Evolutionary conservation across 2,329 filamentous ascomycete genomes (phyloP).

Genomic region (Verticillium klebahnii): DNA sequence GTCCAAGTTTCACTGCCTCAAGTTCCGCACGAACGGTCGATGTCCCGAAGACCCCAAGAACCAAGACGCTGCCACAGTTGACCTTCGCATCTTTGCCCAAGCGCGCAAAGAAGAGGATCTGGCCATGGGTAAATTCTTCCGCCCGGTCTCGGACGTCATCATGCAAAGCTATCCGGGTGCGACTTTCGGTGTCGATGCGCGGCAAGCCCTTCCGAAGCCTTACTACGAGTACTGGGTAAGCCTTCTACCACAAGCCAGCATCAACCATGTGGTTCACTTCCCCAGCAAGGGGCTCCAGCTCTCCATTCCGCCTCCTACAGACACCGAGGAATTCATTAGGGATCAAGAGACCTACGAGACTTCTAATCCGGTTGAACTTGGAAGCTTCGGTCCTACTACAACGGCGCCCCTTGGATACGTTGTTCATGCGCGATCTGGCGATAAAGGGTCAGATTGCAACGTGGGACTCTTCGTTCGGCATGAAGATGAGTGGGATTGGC

Average conservation of each 20-base stretch:
- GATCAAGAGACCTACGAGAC: constrained; percentile 22
- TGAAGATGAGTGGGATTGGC: constrained; percentile 14
- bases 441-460: constrained; percentile 36
- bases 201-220: constrained; percentile 26
- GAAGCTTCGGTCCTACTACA: constrained; percentile 19
- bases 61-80: constrained; percentile 44
- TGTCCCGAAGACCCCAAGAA: constrained; percentile 31
- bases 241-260: constrained; percentile 16
- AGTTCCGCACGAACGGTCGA: constrained; percentile 29
- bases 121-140: constrained; percentile 29
- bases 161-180: constrained; percentile 39
- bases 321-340: constrained; percentile 17
- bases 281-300: constrained; percentile 15
- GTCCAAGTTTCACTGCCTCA: constrained; percentile 26
- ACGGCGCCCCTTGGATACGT: constrained; percentile 23
- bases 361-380: constrained; percentile 15
- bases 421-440: constrained; percentile 27
- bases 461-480: constrained; percentile 18
- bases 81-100: constrained; percentile 41
- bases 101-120: constrained; percentile 30
- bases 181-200: constrained; percentile 30
- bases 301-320: constrained; percentile 12
- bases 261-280: constrained; percentile 17
- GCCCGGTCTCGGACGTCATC: constrained; percentile 33
- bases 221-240: constrained; percentile 18